Evolutionary conservation across 208 protist species (phyloP).

Genomic region (Strigomonas culicis): DNA sequence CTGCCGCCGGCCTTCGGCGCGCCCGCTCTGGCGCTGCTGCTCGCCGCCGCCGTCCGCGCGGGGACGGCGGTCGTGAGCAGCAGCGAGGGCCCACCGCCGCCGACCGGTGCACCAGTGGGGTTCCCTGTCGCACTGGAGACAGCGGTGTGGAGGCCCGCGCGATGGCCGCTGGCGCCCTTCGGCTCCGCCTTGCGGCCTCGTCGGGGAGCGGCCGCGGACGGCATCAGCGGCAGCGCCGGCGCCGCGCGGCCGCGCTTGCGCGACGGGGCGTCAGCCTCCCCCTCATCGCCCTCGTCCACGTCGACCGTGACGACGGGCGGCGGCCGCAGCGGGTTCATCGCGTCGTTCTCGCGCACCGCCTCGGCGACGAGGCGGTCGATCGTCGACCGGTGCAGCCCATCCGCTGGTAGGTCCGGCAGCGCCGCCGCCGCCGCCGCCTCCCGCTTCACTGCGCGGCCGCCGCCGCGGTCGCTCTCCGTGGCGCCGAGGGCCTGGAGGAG

Average conservation of each 20-base stretch:
- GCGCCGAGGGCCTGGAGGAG: no score
- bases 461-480: no score
- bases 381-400: constrained; percentile 39
- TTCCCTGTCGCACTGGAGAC: no score
- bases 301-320: background rate
- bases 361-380: constrained; percentile 32
- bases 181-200: background rate
- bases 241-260: background rate
- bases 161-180: background rate
- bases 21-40: background rate
- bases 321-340: background rate
- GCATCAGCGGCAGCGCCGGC: background rate
- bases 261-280: background rate
- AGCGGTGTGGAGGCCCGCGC: no score
- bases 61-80: background rate
- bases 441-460: background rate
- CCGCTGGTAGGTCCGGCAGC: constrained; percentile 55
- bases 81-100: background rate
- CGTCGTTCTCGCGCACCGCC: constrained; percentile 15
- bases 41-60: background rate
- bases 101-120: no score
- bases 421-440: background rate
- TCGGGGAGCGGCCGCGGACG: background rate
- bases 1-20: no score
- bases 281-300: background rate